phyloP scores from a whole-genome alignment of 2,329 filamentous ascomycete genomes.

The Akanthomyces lecanii region DNA sequence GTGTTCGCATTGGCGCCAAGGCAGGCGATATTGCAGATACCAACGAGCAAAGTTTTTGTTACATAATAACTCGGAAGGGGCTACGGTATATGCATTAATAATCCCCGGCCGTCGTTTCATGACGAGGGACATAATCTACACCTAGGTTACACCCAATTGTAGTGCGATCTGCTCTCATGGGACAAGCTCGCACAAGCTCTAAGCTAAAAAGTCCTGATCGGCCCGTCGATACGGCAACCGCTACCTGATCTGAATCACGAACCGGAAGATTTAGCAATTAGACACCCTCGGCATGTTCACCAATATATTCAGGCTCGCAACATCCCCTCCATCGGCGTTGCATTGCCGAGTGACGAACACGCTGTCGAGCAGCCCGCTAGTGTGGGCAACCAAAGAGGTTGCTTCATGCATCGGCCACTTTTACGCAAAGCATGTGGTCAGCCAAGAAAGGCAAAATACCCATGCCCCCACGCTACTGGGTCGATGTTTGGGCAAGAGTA shows the following conservation, averaged over 20 bases:
- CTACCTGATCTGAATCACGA: neutral
- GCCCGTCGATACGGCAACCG: neutral
- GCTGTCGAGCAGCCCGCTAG: neutral
- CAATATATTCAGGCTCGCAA: neutral
- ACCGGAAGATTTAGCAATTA: neutral
- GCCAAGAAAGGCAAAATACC: neutral
- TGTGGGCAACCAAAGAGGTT: neutral
- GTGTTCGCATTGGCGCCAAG: neutral
- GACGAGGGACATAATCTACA: neutral
- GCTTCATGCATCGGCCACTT: neutral
- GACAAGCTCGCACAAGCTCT: neutral
- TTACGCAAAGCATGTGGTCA: neutral
- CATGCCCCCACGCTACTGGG: neutral
- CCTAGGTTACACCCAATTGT: neutral
- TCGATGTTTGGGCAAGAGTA: neutral
- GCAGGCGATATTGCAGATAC: no score
- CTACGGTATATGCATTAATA: neutral
- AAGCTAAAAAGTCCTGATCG: neutral
- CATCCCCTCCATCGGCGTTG: neutral
- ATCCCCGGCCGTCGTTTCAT: neutral
- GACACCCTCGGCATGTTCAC: neutral
- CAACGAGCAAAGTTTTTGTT: no score
- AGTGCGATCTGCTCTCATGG: neutral
- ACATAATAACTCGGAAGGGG: no score
- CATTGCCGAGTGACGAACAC: neutral